Evolutionary conservation across 257 asterid genomes (phyloP).

Genomic region (Solanum habrochaites): DNA sequence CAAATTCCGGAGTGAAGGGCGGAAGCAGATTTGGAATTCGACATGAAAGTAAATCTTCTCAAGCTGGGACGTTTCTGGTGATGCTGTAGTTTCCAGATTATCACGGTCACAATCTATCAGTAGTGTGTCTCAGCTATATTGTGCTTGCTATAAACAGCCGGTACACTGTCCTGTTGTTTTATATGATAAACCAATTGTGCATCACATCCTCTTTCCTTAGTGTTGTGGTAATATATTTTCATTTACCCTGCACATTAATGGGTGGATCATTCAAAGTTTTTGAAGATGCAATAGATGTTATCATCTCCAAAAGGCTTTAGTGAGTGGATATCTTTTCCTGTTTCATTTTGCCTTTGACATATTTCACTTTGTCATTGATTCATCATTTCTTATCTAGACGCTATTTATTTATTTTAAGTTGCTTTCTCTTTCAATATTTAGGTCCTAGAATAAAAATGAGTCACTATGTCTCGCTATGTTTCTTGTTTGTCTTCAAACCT

Average conservation of each 20-base stretch:
- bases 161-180: not conserved
- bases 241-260: not conserved
- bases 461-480: not conserved
- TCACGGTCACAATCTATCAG: not conserved
- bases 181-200: not conserved
- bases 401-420: not conserved
- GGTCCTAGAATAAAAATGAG: not conserved
- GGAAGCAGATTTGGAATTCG: constrained; percentile 88
- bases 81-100: not conserved
- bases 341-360: not conserved
- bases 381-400: not conserved
- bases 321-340: not conserved
- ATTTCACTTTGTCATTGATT: not conserved
- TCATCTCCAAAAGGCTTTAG: not conserved
- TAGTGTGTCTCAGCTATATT: not conserved
- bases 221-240: not conserved
- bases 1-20: constrained; percentile 99
- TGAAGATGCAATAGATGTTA: not conserved
- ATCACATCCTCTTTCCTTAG: not conserved
- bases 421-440: not conserved
- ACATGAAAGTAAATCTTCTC: constrained; percentile 68
- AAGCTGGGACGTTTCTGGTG: not conserved
- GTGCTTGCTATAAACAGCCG: not conserved
- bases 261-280: not conserved
- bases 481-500: not conserved